These are phyloP conservation scores for Prillingera fragicola DNA, from an alignment of 1,284 basidiomycete genomes.

Conservation along the genomic window DNA sequence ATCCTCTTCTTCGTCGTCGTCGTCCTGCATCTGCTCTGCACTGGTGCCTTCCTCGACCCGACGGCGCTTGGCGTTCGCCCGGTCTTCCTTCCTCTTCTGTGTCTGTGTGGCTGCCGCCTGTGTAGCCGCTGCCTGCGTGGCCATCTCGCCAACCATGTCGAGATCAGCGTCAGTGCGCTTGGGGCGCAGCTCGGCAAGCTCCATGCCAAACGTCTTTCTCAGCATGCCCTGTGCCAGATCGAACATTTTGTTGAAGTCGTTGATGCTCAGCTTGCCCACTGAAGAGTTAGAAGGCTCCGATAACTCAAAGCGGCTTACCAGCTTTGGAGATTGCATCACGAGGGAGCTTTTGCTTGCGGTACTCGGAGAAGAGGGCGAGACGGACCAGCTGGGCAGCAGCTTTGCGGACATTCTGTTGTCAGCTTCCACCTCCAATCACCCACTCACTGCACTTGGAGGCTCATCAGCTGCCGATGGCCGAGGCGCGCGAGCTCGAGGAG, in stretches of 20 bases:
- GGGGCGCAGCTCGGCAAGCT: slow-evolving; percentile 39
- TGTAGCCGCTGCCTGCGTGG: slow-evolving; percentile 7
- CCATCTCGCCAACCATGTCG: slow-evolving; percentile 5
- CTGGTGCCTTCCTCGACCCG: slow-evolving; percentile 20
- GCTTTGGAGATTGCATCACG: slow-evolving; percentile 31
- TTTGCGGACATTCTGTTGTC: slow-evolving; percentile 26
- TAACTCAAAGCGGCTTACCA: slow-evolving; percentile 21
- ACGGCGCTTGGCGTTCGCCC: slow-evolving; percentile 9
- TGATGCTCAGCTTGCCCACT: slow-evolving; percentile 8
- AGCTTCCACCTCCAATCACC: neutral
- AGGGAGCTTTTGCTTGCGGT: slow-evolving; percentile 30
- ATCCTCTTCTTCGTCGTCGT: slow-evolving; percentile 19
- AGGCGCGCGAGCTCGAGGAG: neutral
- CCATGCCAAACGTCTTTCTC: slow-evolving; percentile 36
- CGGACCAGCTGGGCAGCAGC: slow-evolving; percentile 35
- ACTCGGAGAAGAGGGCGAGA: slow-evolving; percentile 41
- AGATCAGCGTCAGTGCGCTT: slow-evolving; percentile 25
- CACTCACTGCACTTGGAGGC: neutral
- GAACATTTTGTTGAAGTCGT: slow-evolving; percentile 34
- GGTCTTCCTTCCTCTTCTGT: slow-evolving; percentile 4
- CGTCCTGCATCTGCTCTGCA: slow-evolving; percentile 20
- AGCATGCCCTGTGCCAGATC: slow-evolving; percentile 29
- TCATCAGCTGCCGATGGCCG: neutral
- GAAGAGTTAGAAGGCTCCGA: neutral
- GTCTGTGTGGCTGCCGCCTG: slow-evolving; percentile 19